Evolutionary conservation across 352 stramenopile genomes (phyloP).

Genomic region (Plasmopara muralis): DNA sequence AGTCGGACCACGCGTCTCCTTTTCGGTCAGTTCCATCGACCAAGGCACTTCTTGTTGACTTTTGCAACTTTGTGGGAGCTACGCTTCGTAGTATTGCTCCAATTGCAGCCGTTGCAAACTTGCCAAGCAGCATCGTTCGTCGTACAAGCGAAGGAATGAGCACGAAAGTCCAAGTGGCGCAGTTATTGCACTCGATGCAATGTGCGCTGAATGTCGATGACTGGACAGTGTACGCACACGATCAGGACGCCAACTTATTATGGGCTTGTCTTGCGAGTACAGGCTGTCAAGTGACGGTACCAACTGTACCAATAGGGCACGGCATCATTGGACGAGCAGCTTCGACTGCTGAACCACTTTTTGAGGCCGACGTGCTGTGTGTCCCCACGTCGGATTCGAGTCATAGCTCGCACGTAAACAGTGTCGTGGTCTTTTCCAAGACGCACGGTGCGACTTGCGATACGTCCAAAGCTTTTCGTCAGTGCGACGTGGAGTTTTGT

Average conservation of each 20-base stretch:
- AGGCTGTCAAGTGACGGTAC: slow-evolving; percentile 14
- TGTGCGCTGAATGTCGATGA: slow-evolving; percentile 42
- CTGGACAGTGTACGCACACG: slow-evolving; percentile 53
- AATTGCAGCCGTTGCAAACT: slow-evolving; percentile 12
- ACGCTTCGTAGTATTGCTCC: slow-evolving; percentile 44
- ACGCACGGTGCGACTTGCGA: slow-evolving; percentile 2
- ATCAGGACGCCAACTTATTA: slow-evolving; percentile 44
- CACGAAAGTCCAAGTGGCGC: slow-evolving; percentile 1
- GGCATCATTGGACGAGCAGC: slow-evolving; percentile 47
- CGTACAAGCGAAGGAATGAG: background rate
- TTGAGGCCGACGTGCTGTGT: slow-evolving; percentile 40
- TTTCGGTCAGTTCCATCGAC: slow-evolving; percentile 13
- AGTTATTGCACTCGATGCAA: slow-evolving; percentile 44
- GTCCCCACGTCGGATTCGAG: slow-evolving; percentile 37
- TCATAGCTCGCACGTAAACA: slow-evolving; percentile 36
- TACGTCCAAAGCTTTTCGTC: slow-evolving; percentile 27
- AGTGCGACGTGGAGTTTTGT: slow-evolving; percentile 53
- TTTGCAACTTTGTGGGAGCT: slow-evolving; percentile 54
- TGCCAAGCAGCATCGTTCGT: slow-evolving; percentile 2
- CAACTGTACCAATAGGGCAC: slow-evolving; percentile 44
- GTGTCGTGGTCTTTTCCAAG: slow-evolving; percentile 52
- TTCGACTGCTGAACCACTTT: slow-evolving; percentile 24
- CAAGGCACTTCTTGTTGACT: slow-evolving; percentile 44
- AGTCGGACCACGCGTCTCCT: slow-evolving; percentile 13
- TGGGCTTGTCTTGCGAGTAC: slow-evolving; percentile 37